Base-by-base conservation (phyloP, 2,329 filamentous ascomycete genomes). In the Talaromyces rugulosus region DNA sequence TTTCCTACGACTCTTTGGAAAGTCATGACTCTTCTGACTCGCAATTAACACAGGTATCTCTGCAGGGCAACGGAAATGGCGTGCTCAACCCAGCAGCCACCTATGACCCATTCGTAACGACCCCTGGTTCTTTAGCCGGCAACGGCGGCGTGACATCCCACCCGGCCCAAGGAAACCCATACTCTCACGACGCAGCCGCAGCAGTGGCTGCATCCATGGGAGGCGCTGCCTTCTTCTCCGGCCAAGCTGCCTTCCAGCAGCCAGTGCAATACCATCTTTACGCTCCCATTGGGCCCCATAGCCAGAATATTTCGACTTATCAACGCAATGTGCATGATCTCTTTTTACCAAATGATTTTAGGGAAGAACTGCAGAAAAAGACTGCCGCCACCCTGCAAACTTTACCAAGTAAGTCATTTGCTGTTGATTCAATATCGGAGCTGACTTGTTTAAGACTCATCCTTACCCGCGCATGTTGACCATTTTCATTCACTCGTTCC, bases 401-500 rank as follows among this genome's bases (percentile, higher is more conserved):
- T 7, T 86, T 97, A 67, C 90, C 92, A 44, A 96, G 86, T 86
- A 81, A 74, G 81, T 76, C 66, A 53, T 34, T 4, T 16, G 12
- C 27, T 18, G 5, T 5, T 34, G 34, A 27, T n/a, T 11, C 8
- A 42, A 50, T 62, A 55, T 62, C 60, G 31, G 34, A 59, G 23
- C 63, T 67, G 56, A 68, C 62, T 12, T 50, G 2, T 44, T 28
- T 60, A 85, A 47, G 82, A 86, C 69, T 85, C 89, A 50, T 87
- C 91, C 62, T 81, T 96, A 7, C 91, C 92, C 5, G 83, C 87
- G 63, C 81, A 82, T 36, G 84, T 98, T 59, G 92, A 96, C 70
- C 89, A 92, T 69, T 98, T 95, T 72, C 93, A 98, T 75, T 96
- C 92, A 4, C 83, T 99, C 11, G 92, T 97, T 8, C 91, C 94